Evolutionary conservation across 2,329 filamentous ascomycete species (phyloP).

Genomic region (Shiraia sp.): DNA sequence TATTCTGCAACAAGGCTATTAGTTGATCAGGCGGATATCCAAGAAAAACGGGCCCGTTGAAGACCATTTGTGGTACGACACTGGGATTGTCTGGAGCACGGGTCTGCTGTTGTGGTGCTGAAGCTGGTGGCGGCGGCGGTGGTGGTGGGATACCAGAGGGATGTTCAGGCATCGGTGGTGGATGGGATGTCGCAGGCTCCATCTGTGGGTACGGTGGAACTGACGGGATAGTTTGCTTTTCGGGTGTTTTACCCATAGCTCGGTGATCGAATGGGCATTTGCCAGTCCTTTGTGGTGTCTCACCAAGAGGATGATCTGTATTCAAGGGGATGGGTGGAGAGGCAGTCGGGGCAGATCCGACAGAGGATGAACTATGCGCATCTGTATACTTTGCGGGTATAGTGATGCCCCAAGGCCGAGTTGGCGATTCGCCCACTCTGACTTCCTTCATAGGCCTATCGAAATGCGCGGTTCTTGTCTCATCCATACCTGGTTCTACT

Average conservation of each 20-base stretch:
- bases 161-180: conserved; percentile 4
- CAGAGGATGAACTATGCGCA: conserved; percentile 44
- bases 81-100: conserved; percentile 18
- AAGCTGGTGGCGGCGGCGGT: conserved; percentile 10
- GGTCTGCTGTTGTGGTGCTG: conserved; percentile 5
- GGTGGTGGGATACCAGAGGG: conserved; percentile 5
- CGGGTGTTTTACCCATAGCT: conserved; percentile 25
- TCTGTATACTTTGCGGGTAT: conserved; percentile 64
- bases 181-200: conserved; percentile 12
- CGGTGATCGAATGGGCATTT: conserved; percentile 44
- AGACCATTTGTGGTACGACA: conserved; percentile 71
- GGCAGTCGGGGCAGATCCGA: conserved; percentile 46
- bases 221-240: conserved; percentile 4
- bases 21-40: conserved; percentile 64
- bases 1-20: conserved; percentile 40
- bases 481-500: conserved; percentile 50
- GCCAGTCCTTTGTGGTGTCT: conserved; percentile 32
- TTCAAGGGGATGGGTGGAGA: conserved; percentile 59
- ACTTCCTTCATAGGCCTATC: conserved; percentile 86
- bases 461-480: conserved; percentile 73
- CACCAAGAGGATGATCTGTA: conserved; percentile 24
- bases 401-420: conserved; percentile 87
- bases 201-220: conserved; percentile 17
- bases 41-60: conserved; percentile 92
- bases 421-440: conserved; percentile 90